A percentile compares a stretch with the other conserved stretches of the same genome.
Evolutionary conservation across 768 basidiomycete genomes (phyloP).

Genomic region (Pulveroboletus sp.): DNA sequence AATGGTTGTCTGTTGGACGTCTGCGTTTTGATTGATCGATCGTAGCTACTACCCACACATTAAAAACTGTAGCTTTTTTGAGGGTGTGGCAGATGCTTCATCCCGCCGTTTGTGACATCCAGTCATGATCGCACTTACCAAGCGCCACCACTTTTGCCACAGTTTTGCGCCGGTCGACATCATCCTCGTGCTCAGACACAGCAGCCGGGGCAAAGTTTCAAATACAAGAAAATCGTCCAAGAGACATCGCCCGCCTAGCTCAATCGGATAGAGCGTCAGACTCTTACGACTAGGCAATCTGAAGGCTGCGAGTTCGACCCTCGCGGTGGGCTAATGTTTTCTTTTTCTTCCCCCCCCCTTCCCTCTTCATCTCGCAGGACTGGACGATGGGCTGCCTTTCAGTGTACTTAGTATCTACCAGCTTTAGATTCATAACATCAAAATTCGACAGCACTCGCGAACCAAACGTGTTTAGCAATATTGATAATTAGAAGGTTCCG

Average conservation of each 20-base stretch:
- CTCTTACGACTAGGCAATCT: conserved; percentile 51
- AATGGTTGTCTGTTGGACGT: conserved; percentile 6
- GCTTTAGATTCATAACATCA: neutral
- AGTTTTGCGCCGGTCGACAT: conserved; percentile 23
- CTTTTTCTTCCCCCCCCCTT: too few relatives aligned
- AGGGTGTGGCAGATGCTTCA: conserved; percentile 15
- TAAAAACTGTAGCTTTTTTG: conserved; percentile 9
- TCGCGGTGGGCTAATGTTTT: conserved; percentile 51
- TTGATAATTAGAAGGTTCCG: conserved; percentile 20
- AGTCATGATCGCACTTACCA: conserved; percentile 7
- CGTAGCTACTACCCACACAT: conserved; percentile 1
- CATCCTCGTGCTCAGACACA: conserved; percentile 2
- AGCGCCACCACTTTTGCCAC: conserved; percentile 15
- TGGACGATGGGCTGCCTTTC: neutral
- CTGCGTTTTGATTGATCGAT: conserved; percentile 18
- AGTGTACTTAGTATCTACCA: too few relatives aligned
- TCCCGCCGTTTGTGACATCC: conserved; percentile 10
- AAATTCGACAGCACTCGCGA: too few relatives aligned
- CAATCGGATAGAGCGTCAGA: conserved; percentile 68
- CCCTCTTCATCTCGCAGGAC: too few relatives aligned
- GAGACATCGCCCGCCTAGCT: conserved; percentile 57
- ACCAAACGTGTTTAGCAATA: conserved; percentile 11
- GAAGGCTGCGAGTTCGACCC: conserved; percentile 64
- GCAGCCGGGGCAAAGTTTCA: too few relatives aligned
- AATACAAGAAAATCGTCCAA: too few relatives aligned